Conservation (phyloP, 1,284 basidiomycete genomes). For the Phenoliferia sp. region DNA sequence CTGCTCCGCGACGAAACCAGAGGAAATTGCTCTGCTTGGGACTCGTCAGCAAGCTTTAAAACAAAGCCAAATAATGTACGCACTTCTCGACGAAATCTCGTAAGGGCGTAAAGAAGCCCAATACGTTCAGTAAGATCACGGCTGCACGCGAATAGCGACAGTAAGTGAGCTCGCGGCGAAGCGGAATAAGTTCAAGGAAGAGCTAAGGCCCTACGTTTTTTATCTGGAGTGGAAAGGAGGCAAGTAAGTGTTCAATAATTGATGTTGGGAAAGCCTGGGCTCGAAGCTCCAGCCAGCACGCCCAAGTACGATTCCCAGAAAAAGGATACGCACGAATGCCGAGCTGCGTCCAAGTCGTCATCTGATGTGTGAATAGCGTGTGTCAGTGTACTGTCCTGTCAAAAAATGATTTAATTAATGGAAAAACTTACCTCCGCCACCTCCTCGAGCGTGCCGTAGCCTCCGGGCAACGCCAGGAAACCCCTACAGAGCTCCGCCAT, state of each 20-base stretch:
- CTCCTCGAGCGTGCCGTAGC: constrained; percentile 42
- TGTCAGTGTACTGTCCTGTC: neutral
- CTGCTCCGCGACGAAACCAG: constrained; percentile 38
- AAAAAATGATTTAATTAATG: neutral
- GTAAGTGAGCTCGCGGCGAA: too few relatives aligned
- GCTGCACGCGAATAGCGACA: constrained; percentile 15
- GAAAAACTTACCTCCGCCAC: constrained; percentile 35
- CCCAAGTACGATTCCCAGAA: neutral
- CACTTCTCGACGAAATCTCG: constrained; percentile 35
- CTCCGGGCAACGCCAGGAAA: constrained; percentile 42
- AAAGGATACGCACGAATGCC: constrained; percentile 34
- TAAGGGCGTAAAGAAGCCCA: constrained; percentile 38
- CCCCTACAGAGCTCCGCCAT: constrained; percentile 36
- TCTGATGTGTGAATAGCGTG: constrained; percentile 11
- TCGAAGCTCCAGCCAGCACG: neutral
- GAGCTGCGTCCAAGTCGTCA: constrained; percentile 42
- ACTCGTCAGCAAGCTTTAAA: neutral
- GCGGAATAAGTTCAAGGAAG: too few relatives aligned
- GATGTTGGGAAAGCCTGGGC: neutral
- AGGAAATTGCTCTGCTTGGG: constrained; percentile 33
- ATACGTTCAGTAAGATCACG: constrained; percentile 41
- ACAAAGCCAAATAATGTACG: neutral
- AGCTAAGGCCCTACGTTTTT: neutral
- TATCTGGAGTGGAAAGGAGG: neutral
- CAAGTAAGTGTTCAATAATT: neutral